Evolutionary conservation across 1,139 yeast species (phyloP).

Genomic region (Scheffersomyces segobiensis): DNA sequence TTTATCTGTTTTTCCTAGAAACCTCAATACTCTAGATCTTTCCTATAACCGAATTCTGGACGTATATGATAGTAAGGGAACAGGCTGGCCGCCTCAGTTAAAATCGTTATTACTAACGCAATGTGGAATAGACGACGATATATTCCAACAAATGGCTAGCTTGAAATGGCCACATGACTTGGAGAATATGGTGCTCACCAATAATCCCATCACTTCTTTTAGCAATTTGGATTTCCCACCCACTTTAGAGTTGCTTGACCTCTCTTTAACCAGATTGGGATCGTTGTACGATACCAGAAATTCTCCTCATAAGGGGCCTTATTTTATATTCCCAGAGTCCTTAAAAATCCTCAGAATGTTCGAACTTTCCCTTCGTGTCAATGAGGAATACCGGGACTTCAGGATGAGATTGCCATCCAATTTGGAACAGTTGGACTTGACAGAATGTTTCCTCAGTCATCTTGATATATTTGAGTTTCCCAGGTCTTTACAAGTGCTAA

Average conservation of each 20-base stretch:
- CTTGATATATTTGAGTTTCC: slow-evolving; percentile 29
- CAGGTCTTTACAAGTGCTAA: slow-evolving; percentile 18
- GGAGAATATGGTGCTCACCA: slow-evolving; percentile 23
- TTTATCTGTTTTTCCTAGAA: slow-evolving; percentile 23
- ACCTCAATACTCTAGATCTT: slow-evolving; percentile 31
- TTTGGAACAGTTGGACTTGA: slow-evolving; percentile 18
- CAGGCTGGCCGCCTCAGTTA: slow-evolving; percentile 29
- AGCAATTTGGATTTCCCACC: slow-evolving; percentile 24
- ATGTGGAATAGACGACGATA: slow-evolving; percentile 22
- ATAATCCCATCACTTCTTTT: slow-evolving; percentile 24
- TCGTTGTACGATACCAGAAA: slow-evolving; percentile 8
- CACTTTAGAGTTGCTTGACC: slow-evolving; percentile 20
- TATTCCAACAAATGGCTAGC: slow-evolving; percentile 15
- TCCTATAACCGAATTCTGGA: slow-evolving; percentile 21
- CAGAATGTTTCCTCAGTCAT: slow-evolving; percentile 22
- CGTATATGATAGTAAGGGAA: slow-evolving; percentile 15
- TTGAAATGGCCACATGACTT: slow-evolving; percentile 27
- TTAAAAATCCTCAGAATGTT: slow-evolving; percentile 15
- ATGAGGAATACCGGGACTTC: background rate
- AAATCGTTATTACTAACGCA: slow-evolving; percentile 25
- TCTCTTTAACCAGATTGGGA: slow-evolving; percentile 14
- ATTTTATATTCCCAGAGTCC: background rate
- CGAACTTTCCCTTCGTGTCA: slow-evolving; percentile 13
- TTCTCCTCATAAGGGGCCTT: background rate
- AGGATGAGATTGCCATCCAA: slow-evolving; percentile 19